phyloP scores from a whole-genome alignment of 352 stramenopile genomes.

The Pythium chondricola region DNA sequence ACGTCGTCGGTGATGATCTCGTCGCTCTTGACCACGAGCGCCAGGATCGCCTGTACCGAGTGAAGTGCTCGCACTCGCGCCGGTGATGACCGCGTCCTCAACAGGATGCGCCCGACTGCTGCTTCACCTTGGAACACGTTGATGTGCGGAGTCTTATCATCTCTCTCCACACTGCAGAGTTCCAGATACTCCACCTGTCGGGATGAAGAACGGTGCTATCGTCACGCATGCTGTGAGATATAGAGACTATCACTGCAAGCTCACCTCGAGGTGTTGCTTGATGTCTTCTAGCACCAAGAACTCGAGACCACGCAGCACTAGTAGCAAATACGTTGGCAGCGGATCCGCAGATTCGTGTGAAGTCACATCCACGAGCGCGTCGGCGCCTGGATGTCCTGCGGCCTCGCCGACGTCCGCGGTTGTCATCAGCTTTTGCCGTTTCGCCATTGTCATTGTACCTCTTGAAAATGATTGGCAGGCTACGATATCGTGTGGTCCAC shows the following conservation, averaged over 20 bases:
- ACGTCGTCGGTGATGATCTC: constrained; percentile 43
- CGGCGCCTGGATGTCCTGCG: no score
- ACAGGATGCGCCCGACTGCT: constrained; percentile 55
- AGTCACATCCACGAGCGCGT: background rate
- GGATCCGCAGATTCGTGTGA: background rate
- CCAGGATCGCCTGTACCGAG: constrained; percentile 53
- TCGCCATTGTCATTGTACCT: constrained; percentile 7
- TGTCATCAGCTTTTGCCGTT: constrained; percentile 7
- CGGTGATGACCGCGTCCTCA: constrained; percentile 47
- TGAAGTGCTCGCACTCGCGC: constrained; percentile 42
- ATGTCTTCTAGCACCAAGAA: constrained; percentile 65
- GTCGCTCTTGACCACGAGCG: constrained; percentile 49
- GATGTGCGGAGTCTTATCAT: constrained; percentile 40
- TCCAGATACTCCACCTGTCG: constrained; percentile 53
- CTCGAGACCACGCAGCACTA: constrained; percentile 73
- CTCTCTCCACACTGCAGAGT: constrained; percentile 59
- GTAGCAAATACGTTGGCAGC: constrained; percentile 54
- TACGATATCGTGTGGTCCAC: constrained; percentile 8
- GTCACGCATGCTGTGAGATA: no score
- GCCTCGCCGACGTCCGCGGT: constrained; percentile 3
- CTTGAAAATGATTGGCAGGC: constrained; percentile 4
- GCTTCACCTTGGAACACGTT: constrained; percentile 72
- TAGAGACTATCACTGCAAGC: no score
- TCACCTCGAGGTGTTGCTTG: constrained; percentile 52
- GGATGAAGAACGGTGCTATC: no score